phyloP scores from a whole-genome alignment of 1,284 basidiomycete genomes.

The Coniferiporia weirii region DNA sequence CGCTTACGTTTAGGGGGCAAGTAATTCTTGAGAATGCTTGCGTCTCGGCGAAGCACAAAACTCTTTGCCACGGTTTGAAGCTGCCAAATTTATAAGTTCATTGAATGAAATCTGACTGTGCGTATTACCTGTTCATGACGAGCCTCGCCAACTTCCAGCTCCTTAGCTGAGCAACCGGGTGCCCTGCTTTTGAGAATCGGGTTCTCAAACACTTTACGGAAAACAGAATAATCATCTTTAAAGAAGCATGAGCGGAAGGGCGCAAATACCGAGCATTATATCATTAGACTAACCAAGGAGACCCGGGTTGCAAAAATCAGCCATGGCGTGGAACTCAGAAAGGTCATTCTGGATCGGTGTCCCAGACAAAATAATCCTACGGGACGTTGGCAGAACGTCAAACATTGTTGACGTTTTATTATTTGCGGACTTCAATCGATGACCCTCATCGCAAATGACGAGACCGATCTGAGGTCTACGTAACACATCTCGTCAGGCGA shows the following conservation, averaged over 20 bases:
- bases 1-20: slow-evolving; percentile 85
- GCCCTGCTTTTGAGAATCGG: slow-evolving; percentile 87
- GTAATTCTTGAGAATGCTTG: slow-evolving; percentile 76
- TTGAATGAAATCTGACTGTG: neutral
- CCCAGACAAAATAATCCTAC: slow-evolving; percentile 87
- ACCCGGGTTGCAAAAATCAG: slow-evolving; percentile 92
- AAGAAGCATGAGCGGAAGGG: neutral
- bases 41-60: slow-evolving; percentile 88
- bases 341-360: slow-evolving; percentile 98
- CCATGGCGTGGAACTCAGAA: slow-evolving; percentile 95
- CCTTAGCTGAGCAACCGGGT: slow-evolving; percentile 67
- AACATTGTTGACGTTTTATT: slow-evolving; percentile 93
- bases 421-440: slow-evolving; percentile 88
- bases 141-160: slow-evolving; percentile 71
- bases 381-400: slow-evolving; percentile 66
- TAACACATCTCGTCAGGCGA: neutral
- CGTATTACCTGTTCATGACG: slow-evolving; percentile 61
- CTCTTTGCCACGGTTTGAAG: slow-evolving; percentile 74
- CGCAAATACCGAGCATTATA: slow-evolving; percentile 22
- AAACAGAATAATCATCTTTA: slow-evolving; percentile 68
- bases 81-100: slow-evolving; percentile 33
- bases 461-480: slow-evolving; percentile 82
- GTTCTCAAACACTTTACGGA: slow-evolving; percentile 79
- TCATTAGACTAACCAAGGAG: slow-evolving; percentile 56
- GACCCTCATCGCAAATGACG: slow-evolving; percentile 96